These are phyloP conservation scores for Hamamelis virginiana DNA, from an alignment of 164 flowering plant species.

Conservation along the genomic window DNA sequence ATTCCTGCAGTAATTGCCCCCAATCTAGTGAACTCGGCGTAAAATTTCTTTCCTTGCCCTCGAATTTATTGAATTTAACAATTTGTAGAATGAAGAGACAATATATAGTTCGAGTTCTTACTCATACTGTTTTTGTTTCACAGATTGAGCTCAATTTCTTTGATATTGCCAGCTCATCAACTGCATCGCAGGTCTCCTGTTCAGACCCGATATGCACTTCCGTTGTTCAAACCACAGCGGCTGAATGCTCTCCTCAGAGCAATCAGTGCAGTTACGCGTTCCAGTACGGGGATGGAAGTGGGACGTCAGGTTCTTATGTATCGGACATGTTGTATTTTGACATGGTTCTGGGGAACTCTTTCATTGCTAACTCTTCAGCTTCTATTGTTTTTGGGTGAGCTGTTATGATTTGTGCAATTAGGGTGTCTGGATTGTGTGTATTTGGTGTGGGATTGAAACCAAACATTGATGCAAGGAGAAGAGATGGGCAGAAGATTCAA, in stretches of 20 bases:
- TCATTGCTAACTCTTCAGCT: slow-evolving; percentile 62
- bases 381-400: slow-evolving; percentile 63
- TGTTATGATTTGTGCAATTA: not conserved
- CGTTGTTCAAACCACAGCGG: slow-evolving; percentile 33
- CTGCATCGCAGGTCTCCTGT: slow-evolving; percentile 45
- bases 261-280: slow-evolving; percentile 58
- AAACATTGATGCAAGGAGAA: slow-evolving; percentile 1
- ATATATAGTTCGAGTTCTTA: not conserved
- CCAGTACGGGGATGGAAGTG: slow-evolving; percentile 72
- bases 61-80: not conserved
- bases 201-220: slow-evolving; percentile 52
- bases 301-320: slow-evolving; percentile 59
- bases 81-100: not conserved
- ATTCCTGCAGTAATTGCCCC: slow-evolving; percentile 57
- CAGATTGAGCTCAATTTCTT: slow-evolving; percentile 59
- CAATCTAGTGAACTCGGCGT: slow-evolving; percentile 63
- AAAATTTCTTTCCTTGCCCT: slow-evolving; percentile 12
- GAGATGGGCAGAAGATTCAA: not conserved
- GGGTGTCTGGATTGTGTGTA: not conserved
- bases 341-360: slow-evolving; percentile 45
- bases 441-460: not conserved
- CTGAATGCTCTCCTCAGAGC: slow-evolving; percentile 39
- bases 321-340: slow-evolving; percentile 54
- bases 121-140: slow-evolving; percentile 8
- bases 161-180: slow-evolving; percentile 46